Conservation (phyloP, 768 basidiomycete genomes). For the Erythrobasidium yunnanense region DNA sequence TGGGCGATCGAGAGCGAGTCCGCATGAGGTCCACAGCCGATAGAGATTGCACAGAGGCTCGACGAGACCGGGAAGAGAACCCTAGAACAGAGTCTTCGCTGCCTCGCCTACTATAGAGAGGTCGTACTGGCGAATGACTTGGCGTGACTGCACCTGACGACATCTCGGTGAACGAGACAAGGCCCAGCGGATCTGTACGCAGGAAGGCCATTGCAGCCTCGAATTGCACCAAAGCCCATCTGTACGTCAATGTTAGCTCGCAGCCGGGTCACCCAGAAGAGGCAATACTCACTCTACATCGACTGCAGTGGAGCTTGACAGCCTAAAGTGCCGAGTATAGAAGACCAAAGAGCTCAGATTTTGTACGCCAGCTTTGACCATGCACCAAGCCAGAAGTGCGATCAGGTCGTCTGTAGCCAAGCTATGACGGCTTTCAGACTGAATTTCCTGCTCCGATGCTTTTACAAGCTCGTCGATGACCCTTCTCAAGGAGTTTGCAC, state of each 20-base stretch:
- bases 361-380: conserved; percentile 15
- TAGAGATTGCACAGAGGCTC: conserved; percentile 19
- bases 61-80: neutral
- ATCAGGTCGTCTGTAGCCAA: conserved; percentile 31
- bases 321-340: conserved; percentile 26
- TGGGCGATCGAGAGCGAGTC: conserved; percentile 4
- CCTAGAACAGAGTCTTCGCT: neutral
- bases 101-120: neutral
- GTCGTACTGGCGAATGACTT: conserved; percentile 1
- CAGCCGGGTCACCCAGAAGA: neutral
- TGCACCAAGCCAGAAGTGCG: conserved; percentile 29
- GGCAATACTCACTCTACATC: conserved; percentile 27
- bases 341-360: conserved; percentile 27
- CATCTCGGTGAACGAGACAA: neutral
- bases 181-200: conserved; percentile 26
- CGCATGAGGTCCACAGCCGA: neutral
- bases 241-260: neutral
- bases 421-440: neutral
- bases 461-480: conserved; percentile 30
- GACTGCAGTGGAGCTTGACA: neutral
- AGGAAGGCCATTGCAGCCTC: conserved; percentile 30
- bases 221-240: conserved; percentile 33
- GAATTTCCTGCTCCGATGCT: neutral
- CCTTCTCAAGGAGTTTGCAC: conserved; percentile 5
- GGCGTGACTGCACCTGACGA: neutral